Percentiles rank a stretch among this genome's conserved stretches.
phyloP scores from a whole-genome alignment of 2,329 filamentous ascomycete genomes.

The Cordyceps farinosa region DNA sequence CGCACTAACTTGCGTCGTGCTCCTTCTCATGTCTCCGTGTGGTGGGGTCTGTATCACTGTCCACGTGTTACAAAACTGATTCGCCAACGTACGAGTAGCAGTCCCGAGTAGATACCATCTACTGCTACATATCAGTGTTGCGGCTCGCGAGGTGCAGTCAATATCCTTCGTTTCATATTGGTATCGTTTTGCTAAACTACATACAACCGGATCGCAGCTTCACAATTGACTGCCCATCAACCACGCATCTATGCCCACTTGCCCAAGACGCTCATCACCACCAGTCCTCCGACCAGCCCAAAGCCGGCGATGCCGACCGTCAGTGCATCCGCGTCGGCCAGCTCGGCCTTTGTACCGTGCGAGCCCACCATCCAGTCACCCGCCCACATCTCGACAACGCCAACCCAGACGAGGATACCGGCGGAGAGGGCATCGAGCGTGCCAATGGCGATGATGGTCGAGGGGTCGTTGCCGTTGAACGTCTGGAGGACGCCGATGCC shows the following conservation, averaged over 20 bases:
- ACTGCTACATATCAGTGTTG: too few species aligned
- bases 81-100: too few species aligned
- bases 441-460: conserved; percentile 67
- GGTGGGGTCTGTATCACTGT: too few species aligned
- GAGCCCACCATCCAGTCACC: conserved; percentile 63
- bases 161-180: conserved; percentile 1
- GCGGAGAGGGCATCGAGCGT: conserved; percentile 71
- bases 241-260: conserved; percentile 61
- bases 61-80: too few species aligned
- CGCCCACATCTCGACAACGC: conserved; percentile 76
- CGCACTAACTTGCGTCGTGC: too few species aligned
- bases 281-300: conserved; percentile 58
- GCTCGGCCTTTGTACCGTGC: conserved; percentile 41
- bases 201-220: conserved; percentile 1
- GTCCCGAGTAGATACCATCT: too few species aligned
- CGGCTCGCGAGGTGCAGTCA: not conserved
- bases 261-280: conserved; percentile 67
- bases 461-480: conserved; percentile 70
- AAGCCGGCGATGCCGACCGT: conserved; percentile 49
- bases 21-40: too few species aligned
- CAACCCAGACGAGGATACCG: conserved; percentile 76
- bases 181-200: not conserved
- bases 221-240: not conserved
- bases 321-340: conserved; percentile 47
- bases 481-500: conserved; percentile 66